Evolutionary conservation across 2,329 filamentous ascomycete species (phyloP), one percentile per base, ranked within the genome.

Genomic region (Rachicladosporium sp.): DNA sequence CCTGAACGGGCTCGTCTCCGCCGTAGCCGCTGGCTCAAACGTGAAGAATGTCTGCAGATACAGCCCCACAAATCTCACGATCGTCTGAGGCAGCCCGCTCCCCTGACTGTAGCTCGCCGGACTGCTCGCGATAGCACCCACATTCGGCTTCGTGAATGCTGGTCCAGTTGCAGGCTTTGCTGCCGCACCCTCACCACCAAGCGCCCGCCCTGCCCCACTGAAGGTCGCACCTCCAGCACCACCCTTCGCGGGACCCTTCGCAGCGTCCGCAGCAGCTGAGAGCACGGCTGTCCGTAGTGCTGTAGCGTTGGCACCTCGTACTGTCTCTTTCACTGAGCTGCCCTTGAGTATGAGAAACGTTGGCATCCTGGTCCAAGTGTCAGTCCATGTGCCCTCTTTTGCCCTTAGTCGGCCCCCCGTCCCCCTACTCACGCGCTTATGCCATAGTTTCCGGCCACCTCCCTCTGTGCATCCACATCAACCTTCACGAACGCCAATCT

Each of bases 401-500:
- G 8, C 33, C 15, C 3, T 4, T 29, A 12, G 5, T 29, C 21
- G 7, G 12, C 10, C 3, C 15, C 15, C 15, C 15, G 5, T 3
- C 15, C 15, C 15, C 15, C 9, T 10, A 44, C 50, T 44, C 44
- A 52, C 49, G 71, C 70, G 30, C 62, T 62, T 4, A 75, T 67
- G 12, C 64, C 60, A 42, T 70, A 64, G 35, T 70, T 65, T 41
- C 57, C 53, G 10, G 71, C 69, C 6, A 74, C 61, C 31, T 67
- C 63, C 31, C 64, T 60, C 46, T 70, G 63, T 35, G 64, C 64
- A 48, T 75, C 71, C 10, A 74, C 71, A 42, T 75, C 67, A 27
- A 74, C 65, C 59, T 74, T 73, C 46, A 64, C 61, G 50, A 75
- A 74, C 21, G 64, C 63, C 13, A 74, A 56, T 31, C 59, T 61